phyloP scores from a whole-genome alignment of 139 green algal species.

The Edaphochlamys debaryana region DNA sequence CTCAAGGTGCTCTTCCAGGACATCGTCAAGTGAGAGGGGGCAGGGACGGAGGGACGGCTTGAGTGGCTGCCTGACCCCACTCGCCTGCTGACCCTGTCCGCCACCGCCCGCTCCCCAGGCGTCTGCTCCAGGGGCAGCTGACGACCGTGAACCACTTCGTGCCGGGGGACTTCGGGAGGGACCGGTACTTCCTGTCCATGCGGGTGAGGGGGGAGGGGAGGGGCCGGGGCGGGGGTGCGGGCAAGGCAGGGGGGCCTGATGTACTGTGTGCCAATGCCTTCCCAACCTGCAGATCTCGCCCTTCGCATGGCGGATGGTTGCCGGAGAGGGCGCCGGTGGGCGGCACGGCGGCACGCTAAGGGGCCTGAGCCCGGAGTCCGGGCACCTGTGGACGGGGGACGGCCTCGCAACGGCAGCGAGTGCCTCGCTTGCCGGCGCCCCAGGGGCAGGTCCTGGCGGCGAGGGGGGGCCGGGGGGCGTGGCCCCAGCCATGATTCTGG shows the following conservation, averaged over 20 bases:
- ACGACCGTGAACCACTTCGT: constrained; percentile 15
- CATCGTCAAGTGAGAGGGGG: neutral
- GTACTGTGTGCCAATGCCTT: neutral
- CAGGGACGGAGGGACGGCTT: too few species aligned
- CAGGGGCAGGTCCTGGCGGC: neutral
- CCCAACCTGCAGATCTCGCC: constrained; percentile 17
- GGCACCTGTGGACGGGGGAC: neutral
- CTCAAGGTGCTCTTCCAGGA: constrained; percentile 36
- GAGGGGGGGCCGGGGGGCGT: neutral
- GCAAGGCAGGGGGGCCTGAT: neutral
- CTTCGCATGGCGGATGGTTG: neutral
- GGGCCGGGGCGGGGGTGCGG: too few species aligned
- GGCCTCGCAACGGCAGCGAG: too few species aligned
- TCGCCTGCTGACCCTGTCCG: neutral
- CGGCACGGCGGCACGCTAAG: neutral
- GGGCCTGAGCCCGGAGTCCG: too few species aligned
- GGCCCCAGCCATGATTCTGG: constrained; percentile 43
- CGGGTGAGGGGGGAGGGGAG: neutral
- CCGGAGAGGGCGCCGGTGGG: neutral
- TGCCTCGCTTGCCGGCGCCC: neutral
- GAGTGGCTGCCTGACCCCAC: too few species aligned
- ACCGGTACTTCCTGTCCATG: constrained; percentile 23
- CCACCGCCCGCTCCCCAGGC: constrained; percentile 1
- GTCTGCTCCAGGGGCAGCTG: constrained; percentile 32
- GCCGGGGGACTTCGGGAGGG: constrained; percentile 17